These are phyloP conservation scores for Pseudogymnoascus pannorum DNA, from an alignment of 2,329 filamentous ascomycete species.

Conservation along the genomic window DNA sequence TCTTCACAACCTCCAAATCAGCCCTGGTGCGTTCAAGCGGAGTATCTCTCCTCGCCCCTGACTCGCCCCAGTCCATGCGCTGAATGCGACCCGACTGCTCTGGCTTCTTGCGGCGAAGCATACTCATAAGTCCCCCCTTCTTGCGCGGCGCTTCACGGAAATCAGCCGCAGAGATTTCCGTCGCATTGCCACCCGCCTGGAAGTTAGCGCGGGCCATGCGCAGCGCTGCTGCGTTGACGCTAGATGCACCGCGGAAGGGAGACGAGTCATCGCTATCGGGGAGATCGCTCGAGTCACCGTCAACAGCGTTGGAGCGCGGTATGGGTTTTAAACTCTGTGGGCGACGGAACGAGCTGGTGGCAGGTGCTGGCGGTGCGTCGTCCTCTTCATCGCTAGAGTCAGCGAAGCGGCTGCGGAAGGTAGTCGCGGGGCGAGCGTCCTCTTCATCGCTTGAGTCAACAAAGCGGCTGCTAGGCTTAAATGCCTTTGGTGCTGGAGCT, in stretches of 20 bases:
- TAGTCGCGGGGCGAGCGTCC: constrained; percentile 27
- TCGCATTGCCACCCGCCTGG: constrained; percentile 14
- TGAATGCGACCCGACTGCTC: constrained; percentile 45
- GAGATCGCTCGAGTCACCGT: constrained; percentile 53
- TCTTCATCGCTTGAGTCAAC: constrained; percentile 29
- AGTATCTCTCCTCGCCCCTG: constrained; percentile 54
- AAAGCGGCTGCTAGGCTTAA: constrained; percentile 17
- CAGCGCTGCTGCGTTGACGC: constrained; percentile 20
- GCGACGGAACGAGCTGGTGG: constrained; percentile 17
- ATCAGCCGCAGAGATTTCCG: constrained; percentile 9
- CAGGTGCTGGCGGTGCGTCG: constrained; percentile 26
- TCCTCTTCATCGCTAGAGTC: constrained; percentile 58
- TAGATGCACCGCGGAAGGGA: neutral
- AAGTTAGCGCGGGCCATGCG: constrained; percentile 32
- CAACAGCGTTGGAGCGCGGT: constrained; percentile 40
- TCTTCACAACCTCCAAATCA: constrained; percentile 35
- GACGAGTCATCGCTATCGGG: constrained; percentile 48
- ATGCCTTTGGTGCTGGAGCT: constrained; percentile 10
- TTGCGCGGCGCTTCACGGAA: constrained; percentile 28
- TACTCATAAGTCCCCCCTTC: constrained; percentile 46
- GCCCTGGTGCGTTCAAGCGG: constrained; percentile 51
- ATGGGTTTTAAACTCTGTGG: constrained; percentile 39
- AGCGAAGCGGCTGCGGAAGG: constrained; percentile 44
- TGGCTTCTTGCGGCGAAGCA: constrained; percentile 58
- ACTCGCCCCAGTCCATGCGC: constrained; percentile 45